Percentiles rank a stretch among this genome's conserved stretches.
These are phyloP conservation scores for Leccinum proliferum DNA, from an alignment of 1,284 basidiomycete species.

Conservation along the genomic window DNA sequence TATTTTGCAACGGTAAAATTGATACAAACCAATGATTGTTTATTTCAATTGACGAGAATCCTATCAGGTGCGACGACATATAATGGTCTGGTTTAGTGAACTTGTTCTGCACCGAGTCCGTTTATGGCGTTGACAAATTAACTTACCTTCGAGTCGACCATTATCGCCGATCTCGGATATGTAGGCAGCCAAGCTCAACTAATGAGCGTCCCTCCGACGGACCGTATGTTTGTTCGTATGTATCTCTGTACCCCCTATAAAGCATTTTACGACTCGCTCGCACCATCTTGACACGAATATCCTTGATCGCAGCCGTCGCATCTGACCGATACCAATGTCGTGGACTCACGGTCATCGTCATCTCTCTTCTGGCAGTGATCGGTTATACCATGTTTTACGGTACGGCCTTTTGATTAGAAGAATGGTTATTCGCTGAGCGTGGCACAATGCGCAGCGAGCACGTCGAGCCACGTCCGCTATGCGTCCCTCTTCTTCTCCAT, in stretches of 20 bases:
- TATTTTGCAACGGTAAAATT: constrained; percentile 27
- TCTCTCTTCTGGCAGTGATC: constrained; percentile 33
- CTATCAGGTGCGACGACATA: constrained; percentile 32
- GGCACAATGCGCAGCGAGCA: constrained; percentile 11
- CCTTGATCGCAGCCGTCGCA: constrained; percentile 34
- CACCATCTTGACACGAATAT: constrained; percentile 25
- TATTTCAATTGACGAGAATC: constrained; percentile 4
- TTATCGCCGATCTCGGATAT: constrained; percentile 44
- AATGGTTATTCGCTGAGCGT: background rate
- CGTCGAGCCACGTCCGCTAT: constrained; percentile 37
- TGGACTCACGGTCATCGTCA: constrained; percentile 35
- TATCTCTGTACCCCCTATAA: background rate
- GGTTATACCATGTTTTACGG: constrained; percentile 48
- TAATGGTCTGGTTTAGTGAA: constrained; percentile 32
- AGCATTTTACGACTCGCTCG: background rate
- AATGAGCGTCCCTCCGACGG: constrained; percentile 36
- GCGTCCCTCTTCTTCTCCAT: constrained; percentile 47
- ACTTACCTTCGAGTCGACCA: constrained; percentile 48
- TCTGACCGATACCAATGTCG: constrained; percentile 42
- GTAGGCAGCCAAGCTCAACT: constrained; percentile 40
- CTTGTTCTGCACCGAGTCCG: background rate
- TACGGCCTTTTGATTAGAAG: constrained; percentile 14
- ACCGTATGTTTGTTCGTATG: constrained; percentile 29
- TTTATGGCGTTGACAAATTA: constrained; percentile 3
- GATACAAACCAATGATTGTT: background rate